Conservation (phyloP, 306 rosid species). For the Begonia peltatifolia region DNA sequence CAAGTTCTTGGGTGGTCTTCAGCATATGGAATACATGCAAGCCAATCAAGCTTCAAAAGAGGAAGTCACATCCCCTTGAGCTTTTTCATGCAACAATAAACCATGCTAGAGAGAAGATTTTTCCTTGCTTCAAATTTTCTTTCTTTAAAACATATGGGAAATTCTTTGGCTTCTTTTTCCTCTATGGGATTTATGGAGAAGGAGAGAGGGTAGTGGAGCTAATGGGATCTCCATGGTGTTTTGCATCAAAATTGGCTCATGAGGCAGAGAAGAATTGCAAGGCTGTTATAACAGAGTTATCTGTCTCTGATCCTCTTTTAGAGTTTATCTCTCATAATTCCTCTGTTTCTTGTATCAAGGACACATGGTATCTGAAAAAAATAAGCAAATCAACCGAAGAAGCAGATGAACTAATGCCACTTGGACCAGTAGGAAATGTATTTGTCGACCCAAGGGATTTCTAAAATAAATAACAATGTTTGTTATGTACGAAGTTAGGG, state of each 20-base stretch:
- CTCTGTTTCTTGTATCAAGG: constrained; percentile 28
- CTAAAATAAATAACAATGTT: constrained; percentile 11
- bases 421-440: constrained; percentile 38
- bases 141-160: constrained; percentile 14
- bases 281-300: constrained; percentile 29
- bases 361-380: constrained; percentile 48
- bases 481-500: not conserved
- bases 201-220: constrained; percentile 51
- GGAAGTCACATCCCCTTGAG: constrained; percentile 33
- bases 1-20: constrained; percentile 49
- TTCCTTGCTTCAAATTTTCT: constrained; percentile 39
- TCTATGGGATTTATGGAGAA: constrained; percentile 56
- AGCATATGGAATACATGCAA: constrained; percentile 62
- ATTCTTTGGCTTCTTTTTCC: constrained; percentile 34
- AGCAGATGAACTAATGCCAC: constrained; percentile 20
- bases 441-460: constrained; percentile 75
- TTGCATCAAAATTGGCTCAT: constrained; percentile 33
- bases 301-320: constrained; percentile 38
- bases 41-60: constrained; percentile 37
- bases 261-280: constrained; percentile 26
- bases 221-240: constrained; percentile 44
- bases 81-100: constrained; percentile 26
- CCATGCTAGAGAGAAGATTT: constrained; percentile 41
- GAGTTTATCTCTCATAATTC: constrained; percentile 28
- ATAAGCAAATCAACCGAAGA: constrained; percentile 15